Conservation (phyloP, 768 basidiomycete genomes). For the Xerocomus potaroensis region DNA sequence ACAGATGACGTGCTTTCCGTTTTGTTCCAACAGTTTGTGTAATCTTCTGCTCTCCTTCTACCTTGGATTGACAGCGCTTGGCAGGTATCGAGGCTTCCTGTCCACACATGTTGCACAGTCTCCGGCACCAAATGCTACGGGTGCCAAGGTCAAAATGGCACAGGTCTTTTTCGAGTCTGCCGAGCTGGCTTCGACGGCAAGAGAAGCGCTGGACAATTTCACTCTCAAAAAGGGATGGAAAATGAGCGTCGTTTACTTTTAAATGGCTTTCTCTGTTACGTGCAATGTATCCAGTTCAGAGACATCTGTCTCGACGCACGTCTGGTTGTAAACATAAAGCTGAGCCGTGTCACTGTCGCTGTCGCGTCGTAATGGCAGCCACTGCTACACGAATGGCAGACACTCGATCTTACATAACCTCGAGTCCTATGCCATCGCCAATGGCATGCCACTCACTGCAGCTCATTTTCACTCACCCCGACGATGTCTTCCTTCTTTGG, state of each 20-base stretch:
- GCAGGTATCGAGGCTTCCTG: constrained; percentile 82
- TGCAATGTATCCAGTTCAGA: constrained; percentile 8
- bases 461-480: constrained; percentile 11
- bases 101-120: constrained; percentile 66
- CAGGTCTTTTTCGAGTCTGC: constrained; percentile 74
- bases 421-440: constrained; percentile 7
- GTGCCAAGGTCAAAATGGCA: constrained; percentile 72
- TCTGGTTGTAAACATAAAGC: not conserved
- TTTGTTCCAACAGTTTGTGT: constrained; percentile 85
- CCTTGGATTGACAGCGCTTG: constrained; percentile 1
- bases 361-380: too few relatives aligned
- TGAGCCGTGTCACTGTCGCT: not conserved
- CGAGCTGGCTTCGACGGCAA: constrained; percentile 71
- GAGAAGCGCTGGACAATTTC: constrained; percentile 81
- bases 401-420: constrained; percentile 3
- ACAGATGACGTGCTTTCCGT: constrained; percentile 83
- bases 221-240: constrained; percentile 81
- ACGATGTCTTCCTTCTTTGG: constrained; percentile 86
- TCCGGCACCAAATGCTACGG: constrained; percentile 60
- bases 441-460: constrained; percentile 8
- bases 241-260: constrained; percentile 74
- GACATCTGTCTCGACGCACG: constrained; percentile 30
- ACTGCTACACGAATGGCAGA: too few relatives aligned
- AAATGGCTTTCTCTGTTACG: constrained; percentile 12
- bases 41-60: not conserved